A percentile compares a stretch with the other conserved stretches of the same genome.
phyloP scores from a whole-genome alignment of 2,329 filamentous ascomycete species.

The Fusarium sp. region DNA sequence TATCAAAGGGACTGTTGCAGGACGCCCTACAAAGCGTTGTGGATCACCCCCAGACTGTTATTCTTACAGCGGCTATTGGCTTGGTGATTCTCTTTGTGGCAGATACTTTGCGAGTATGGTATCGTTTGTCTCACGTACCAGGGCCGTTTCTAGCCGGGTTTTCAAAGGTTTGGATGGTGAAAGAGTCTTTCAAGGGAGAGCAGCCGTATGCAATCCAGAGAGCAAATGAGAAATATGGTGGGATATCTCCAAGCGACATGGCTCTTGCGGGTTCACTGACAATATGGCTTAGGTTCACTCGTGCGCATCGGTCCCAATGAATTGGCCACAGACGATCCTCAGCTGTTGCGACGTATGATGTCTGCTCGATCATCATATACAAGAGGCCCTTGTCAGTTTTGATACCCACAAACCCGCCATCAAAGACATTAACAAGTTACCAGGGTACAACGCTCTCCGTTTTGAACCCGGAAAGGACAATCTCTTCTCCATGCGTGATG shows the following conservation, averaged over 20 bases:
- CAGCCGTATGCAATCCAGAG: conserved; percentile 46
- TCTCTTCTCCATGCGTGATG: conserved; percentile 65
- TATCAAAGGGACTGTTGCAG: conserved; percentile 2
- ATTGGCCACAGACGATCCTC: conserved; percentile 6
- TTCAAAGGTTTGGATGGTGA: conserved; percentile 53
- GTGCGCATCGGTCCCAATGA: conserved; percentile 26
- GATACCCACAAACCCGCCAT: neutral
- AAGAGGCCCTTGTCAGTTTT: conserved; percentile 59
- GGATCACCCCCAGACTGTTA: neutral
- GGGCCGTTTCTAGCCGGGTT: conserved; percentile 53
- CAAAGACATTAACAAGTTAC: too few relatives aligned
- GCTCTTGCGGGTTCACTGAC: accelerated
- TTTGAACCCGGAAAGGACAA: conserved; percentile 65
- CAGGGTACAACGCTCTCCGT: conserved; percentile 57
- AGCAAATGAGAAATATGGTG: conserved; percentile 27
- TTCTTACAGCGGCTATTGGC: neutral
- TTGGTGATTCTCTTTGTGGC: conserved; percentile 22
- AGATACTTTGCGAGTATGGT: conserved; percentile 44
- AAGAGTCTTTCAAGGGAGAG: conserved; percentile 43
- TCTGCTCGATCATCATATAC: conserved; percentile 64
- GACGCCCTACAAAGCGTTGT: neutral
- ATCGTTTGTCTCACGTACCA: conserved; percentile 53
- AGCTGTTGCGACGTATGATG: conserved; percentile 53
- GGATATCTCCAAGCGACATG: accelerated
- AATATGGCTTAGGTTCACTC: neutral